phyloP scores from a whole-genome alignment of 2,329 filamentous ascomycete species.

The Plectosphaerella sp. region DNA sequence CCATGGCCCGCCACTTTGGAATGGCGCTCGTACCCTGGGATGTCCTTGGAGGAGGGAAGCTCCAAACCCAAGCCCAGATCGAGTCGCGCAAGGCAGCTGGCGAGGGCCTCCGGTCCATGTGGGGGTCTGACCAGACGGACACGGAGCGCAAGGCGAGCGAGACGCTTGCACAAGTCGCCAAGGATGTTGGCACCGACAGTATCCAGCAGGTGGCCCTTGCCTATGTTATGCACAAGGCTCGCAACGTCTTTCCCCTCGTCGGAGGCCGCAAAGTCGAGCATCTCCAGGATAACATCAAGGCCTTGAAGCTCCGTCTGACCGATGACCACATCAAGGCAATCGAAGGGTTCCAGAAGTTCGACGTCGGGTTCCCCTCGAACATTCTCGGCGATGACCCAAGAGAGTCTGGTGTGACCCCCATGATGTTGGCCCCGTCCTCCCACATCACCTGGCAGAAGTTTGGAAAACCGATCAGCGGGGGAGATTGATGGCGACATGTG shows the following conservation, averaged over 20 bases:
- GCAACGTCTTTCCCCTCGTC: constrained; percentile 49
- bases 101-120: constrained; percentile 30
- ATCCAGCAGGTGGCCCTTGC: constrained; percentile 56
- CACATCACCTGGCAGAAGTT: constrained; percentile 5
- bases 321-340: constrained; percentile 50
- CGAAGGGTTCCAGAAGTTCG: constrained; percentile 47
- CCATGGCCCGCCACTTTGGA: constrained; percentile 33
- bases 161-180: constrained; percentile 56
- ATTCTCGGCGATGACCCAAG: constrained; percentile 28
- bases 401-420: constrained; percentile 5
- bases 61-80: constrained; percentile 35
- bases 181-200: constrained; percentile 46
- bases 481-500: too few relatives aligned
- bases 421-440: too few relatives aligned
- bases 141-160: constrained; percentile 47
- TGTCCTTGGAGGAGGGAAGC: constrained; percentile 47
- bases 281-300: constrained; percentile 50
- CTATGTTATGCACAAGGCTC: constrained; percentile 46
- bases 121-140: constrained; percentile 30
- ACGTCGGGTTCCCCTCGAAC: constrained; percentile 49
- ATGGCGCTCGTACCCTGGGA: constrained; percentile 59
- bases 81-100: constrained; percentile 24
- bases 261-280: constrained; percentile 50
- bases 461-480: constrained; percentile 5
- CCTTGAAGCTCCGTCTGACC: constrained; percentile 42